Conservation (phyloP, 2,329 filamentous ascomycete species). For the Paecilomyces niveus region DNA sequence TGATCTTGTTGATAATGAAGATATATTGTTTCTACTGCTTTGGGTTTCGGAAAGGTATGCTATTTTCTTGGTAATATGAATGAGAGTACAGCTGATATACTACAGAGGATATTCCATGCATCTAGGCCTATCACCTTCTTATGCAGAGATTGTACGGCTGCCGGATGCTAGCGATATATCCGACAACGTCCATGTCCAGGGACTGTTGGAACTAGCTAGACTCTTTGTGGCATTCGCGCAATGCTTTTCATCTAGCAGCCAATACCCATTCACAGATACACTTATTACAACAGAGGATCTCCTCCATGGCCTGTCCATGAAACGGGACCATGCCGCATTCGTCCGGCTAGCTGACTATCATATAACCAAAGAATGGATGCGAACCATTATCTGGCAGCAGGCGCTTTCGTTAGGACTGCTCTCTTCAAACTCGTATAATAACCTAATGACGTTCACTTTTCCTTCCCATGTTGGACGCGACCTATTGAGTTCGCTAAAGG, state of each 20-base stretch:
- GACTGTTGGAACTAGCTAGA: slow-evolving; percentile 16
- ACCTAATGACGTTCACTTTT: slow-evolving; percentile 19
- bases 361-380: slow-evolving; percentile 26
- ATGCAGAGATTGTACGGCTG: slow-evolving; percentile 8
- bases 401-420: slow-evolving; percentile 18
- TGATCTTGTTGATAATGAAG: slow-evolving; percentile 16
- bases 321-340: slow-evolving; percentile 7
- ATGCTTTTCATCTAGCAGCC: slow-evolving; percentile 5
- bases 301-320: slow-evolving; percentile 12
- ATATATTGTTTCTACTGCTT: slow-evolving; percentile 19
- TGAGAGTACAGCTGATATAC: not conserved
- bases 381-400: slow-evolving; percentile 24
- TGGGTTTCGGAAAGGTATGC: slow-evolving; percentile 24
- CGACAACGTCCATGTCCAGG: slow-evolving; percentile 13
- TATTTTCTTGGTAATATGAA: not conserved
- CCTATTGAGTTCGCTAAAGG: slow-evolving; percentile 16
- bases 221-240: slow-evolving; percentile 19
- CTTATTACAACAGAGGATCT: slow-evolving; percentile 15
- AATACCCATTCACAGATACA: not conserved
- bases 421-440: slow-evolving; percentile 14
- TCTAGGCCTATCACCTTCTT: slow-evolving; percentile 20
- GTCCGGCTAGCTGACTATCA: slow-evolving; percentile 20
- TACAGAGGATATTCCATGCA: slow-evolving; percentile 25
- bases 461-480: slow-evolving; percentile 18
- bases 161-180: not conserved